Percentiles rank a stretch among this genome's conserved stretches.
Conservation (phyloP, 495 filamentous ascomycete genomes). For the Aspergillus sclerotioniger region DNA sequence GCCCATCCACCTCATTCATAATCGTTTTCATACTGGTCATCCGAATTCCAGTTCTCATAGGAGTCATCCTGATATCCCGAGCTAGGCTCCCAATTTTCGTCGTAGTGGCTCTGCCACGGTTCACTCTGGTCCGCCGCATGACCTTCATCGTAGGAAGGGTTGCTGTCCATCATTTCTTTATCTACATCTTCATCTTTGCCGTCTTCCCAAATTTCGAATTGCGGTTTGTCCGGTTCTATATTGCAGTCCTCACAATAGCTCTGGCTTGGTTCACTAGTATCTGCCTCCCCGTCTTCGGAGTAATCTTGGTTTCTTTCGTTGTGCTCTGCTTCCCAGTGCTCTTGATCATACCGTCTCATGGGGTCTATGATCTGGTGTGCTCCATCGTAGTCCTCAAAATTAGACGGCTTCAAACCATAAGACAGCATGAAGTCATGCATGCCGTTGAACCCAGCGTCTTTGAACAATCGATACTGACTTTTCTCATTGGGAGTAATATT, state of each 20-base stretch:
- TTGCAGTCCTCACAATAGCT: background rate
- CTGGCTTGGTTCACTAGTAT: background rate
- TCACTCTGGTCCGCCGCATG: background rate
- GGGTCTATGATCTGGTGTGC: constrained; percentile 6
- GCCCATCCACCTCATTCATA: background rate
- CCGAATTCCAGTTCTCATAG: background rate
- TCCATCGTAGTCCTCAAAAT: constrained; percentile 2
- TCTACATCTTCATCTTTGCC: background rate
- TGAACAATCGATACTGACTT: constrained; percentile 1
- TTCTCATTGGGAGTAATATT: constrained; percentile 10
- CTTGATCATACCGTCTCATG: background rate
- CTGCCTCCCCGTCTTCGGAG: background rate
- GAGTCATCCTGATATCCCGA: background rate
- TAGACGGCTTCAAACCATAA: constrained; percentile 11
- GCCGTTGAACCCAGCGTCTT: constrained; percentile 13
- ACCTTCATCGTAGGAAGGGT: background rate
- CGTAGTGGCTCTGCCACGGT: background rate
- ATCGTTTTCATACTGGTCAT: background rate
- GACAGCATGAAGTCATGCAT: constrained; percentile 13
- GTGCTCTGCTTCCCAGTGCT: constrained; percentile 6
- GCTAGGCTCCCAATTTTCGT: background rate
- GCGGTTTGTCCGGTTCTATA: background rate
- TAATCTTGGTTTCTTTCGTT: background rate
- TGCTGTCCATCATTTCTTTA: background rate
- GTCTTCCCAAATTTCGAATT: background rate